Evolutionary conservation across 352 stramenopile species (phyloP), one percentile per base, ranked within the genome.

Genomic region (Globisporangium polare): DNA sequence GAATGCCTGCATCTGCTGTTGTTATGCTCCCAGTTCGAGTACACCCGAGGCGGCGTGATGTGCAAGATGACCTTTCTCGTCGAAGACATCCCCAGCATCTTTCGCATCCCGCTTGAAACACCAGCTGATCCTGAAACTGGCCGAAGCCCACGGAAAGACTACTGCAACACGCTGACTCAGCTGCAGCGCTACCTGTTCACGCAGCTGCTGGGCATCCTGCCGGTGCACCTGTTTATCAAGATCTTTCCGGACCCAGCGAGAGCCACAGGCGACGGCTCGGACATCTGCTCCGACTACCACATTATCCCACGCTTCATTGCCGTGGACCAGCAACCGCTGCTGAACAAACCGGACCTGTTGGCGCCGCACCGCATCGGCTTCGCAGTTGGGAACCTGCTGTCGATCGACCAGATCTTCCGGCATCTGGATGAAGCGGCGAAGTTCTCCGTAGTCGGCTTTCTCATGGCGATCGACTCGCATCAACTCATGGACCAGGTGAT

Each of bases 231-330:
- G 8, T 92, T 93, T 62, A 65, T 75, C 27, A 78, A 78, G 6
- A 71, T 88, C 33, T 91, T 89, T 56, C 71, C 69, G 0, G 81
- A 90, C 35, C 75, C 75, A 2, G 50, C 66, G 12, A 68, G 77
- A 26, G 80, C 79, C 39, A 88, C 79, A 12, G 78, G 80, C 8
- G 79, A 89, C 24, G 26, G 64, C 6, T 74, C 74, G 0, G 75
- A 92, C 54, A 78, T 86, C 43, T 92, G 84, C 67, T 75, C 73
- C 1, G 83, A 92, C 60, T 91, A 89, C 24, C 87, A 95, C 65
- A 67, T 95, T 37, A 71, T 93, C 37, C 87, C 87, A 2, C 85
- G 87, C 27, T 95, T 95, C 68, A 79, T 95, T 59, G 80, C 81
- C 12, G 59, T 88, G 35, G 76, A 88, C 18, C 78, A 90, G 46